Evolutionary conservation across 768 basidiomycete species (phyloP), one percentile per base, ranked within the genome.

Genomic region (Suillus subluteus): DNA sequence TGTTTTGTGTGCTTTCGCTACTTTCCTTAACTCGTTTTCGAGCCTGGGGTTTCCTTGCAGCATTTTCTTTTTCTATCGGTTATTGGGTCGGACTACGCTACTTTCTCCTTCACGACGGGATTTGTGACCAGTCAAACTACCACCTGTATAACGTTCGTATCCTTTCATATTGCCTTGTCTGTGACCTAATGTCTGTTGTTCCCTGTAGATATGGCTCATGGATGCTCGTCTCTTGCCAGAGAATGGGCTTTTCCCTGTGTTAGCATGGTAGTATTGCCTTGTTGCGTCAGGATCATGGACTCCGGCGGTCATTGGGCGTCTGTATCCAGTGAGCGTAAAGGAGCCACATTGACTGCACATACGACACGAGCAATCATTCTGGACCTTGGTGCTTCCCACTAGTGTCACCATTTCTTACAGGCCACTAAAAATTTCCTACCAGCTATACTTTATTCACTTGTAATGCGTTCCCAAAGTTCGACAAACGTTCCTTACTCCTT

Each of bases 31-130:
- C 1, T 21, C 55, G 1, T 4, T 71, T 37, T 69, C 63, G 67
- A 67, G 61, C 9, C 41, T 72, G 12, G 68, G 65, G 21, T 65
- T 62, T 8, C 16, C 63, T 6, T 69, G 62, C 48, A 62, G 67
- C 16, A 18, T 66, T 18, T 23, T 50, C 21, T 66, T 66, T 46
- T 30, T 69, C 58, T 18, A 61, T 71, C 66, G 67, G 67, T 23
- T 37, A 30, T 71, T 71, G 32, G 26, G 58, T 71, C n/a, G 70
- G 68, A 32, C 56, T 69, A 8, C 71, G 62, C 40, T 69, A 61
- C 50, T 71, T 71, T 54, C 65, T 65, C 21, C 67, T 65, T 44
- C 62, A 68, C 35, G 63, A 64, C 12, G 54, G 18, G 50, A 69
- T 62, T 6, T 6, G 62, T 11, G 70, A 71, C 23, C 62, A 72